Evolutionary conservation across 306 rosid species (phyloP), one percentile per base, ranked within the genome.

Genomic region (Vigna angularis): DNA sequence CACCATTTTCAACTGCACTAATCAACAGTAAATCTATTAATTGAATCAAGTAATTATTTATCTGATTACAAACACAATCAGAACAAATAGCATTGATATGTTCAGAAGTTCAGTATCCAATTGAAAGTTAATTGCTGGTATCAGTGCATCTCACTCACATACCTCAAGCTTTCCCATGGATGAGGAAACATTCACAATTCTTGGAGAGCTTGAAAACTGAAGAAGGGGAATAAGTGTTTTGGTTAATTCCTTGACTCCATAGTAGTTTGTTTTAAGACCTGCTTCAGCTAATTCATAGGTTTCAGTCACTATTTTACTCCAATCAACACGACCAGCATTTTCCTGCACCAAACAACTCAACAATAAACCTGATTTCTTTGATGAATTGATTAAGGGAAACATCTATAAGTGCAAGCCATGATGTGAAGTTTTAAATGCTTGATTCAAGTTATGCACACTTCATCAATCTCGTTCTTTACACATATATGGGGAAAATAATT

Each of bases 141-240:
- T 45, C 16, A 34, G 2, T 59, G 40, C 13, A 61, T 30, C 42
- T 61, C 72, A 70, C 20, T 61, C 72, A 73, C 55, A 66, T 88
- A 86, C 89, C 87, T 79, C 28, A 12, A 87, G 53, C 1, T 18
- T 57, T n/a, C 88, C 92, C n/a, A 18, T 0, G 42, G 22, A 4
- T 15, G 91, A 75, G 3, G 91, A 76, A 78, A 89, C 86, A 65
- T 79, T 88, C 14, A 91, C 90, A 81, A 89, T 83, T 71, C 59
- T 88, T 47, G 92, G 94, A 6, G 94, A 86, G 18, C 30, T 76
- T 9, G 97, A 91, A 34, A 82, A 62, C 59, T 82, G 89, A 24
- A 91, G 92, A 71, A 88, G 88, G 28, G 90, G 86, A 80, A 88
- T 70, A 36, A 89, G 88, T 36, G 85, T 79, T 80, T 76, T 62